Evolutionary conservation across 2,329 filamentous ascomycete species (phyloP).

Genomic region (Drechslera avenae): DNA sequence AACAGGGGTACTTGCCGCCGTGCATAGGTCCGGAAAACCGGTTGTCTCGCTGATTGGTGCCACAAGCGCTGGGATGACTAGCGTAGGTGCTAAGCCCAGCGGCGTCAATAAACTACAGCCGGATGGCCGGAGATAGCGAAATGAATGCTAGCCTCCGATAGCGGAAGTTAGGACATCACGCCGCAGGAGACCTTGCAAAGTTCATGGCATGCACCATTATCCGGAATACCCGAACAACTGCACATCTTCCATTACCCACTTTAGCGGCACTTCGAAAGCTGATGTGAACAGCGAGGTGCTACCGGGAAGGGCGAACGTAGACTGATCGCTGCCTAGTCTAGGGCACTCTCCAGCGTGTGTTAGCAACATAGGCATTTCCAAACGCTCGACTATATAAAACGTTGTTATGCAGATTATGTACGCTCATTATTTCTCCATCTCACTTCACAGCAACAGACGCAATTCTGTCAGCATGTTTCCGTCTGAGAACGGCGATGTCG

Average conservation of each 20-base stretch:
- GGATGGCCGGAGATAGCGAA: neutral
- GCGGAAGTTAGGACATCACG: neutral
- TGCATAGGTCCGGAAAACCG: neutral
- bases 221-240: neutral
- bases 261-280: neutral
- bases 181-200: neutral
- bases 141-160: neutral
- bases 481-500: slow-evolving; percentile 3
- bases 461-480: neutral
- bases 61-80: neutral
- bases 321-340: neutral
- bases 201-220: neutral
- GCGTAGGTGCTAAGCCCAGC: neutral
- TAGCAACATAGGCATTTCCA: neutral
- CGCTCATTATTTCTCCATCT: neutral
- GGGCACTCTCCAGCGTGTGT: neutral
- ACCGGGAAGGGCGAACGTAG: neutral
- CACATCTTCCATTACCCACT: neutral
- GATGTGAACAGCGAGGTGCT: neutral
- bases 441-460: neutral
- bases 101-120: neutral
- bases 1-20: neutral
- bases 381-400: slow-evolving; percentile 1
- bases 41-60: neutral
- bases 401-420: neutral